Evolutionary conservation across 1,284 basidiomycete genomes (phyloP), one percentile per base, ranked within the genome.

Genomic region (Cronartium quercuum): DNA sequence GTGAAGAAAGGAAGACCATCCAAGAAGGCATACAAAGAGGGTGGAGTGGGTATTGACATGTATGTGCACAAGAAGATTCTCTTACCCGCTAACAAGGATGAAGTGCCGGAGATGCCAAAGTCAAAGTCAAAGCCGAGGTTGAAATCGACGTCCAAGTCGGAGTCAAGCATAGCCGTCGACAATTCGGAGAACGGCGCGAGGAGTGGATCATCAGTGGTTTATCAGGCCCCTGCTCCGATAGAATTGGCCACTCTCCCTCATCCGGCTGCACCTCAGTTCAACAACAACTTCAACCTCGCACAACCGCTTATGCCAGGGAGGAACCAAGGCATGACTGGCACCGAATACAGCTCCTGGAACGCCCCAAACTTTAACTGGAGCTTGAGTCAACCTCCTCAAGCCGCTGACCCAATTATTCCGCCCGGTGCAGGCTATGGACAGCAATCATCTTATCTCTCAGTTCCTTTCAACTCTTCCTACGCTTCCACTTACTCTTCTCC

Each of bases 1-100:
- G 63, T 73, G 18, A 73, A 73, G 38, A 58, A 55, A 41, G 70
- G 70, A 37, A 57, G 70, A 65, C 70, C 70, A 29, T 73, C 70
- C 2, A 73, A 73, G 34, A 73, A 66, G 1, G 70, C 55, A 57
- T 73, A 73, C 55, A 13, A 58, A 34, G 35, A 57, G 12, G 63
- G 60, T 12, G 63, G 70, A 18, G 70, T 73, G 18, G 63, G 66
- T 21, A 55, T 73, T 34, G 70, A 73, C 51, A 73, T 73, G 70
- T 73, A 73, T 44, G 47, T 51, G 15, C 61, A 62, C 51, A 71
- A 65, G 44, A 61, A 61, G 24, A 42, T 71, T 15, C 44, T 51
- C n/a, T 61, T 71, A 37, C 42, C 61, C 2, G 68, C n/a, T 21
- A 55, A 55, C 51, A 55, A 55, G 15, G 51, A 55, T 4, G n/a